Conservation (phyloP, 345 rosid species). For the Eucalyptus paniculata region DNA sequence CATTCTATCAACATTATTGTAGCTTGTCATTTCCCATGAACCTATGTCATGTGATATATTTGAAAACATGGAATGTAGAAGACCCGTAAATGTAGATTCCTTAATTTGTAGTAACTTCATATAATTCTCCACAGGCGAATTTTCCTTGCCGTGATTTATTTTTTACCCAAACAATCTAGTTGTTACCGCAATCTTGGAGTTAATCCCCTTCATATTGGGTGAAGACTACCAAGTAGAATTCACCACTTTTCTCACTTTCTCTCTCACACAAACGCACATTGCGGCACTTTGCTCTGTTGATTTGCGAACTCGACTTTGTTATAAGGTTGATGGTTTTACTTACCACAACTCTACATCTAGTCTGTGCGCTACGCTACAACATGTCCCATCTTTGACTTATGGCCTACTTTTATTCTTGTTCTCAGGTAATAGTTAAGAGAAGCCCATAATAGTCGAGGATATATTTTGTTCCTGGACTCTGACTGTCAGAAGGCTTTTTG, state of each 20-base stretch:
- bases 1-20: neutral
- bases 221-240: neutral
- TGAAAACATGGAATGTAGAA: neutral
- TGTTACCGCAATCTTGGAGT: neutral
- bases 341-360: neutral
- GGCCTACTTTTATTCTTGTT: neutral
- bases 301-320: neutral
- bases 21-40: neutral
- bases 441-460: neutral
- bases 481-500: neutral
- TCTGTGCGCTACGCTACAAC: neutral
- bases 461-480: neutral
- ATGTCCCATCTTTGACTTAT: neutral
- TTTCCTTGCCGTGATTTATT: neutral
- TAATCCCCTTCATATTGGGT: neutral
- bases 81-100: neutral
- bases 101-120: neutral
- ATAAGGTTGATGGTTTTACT: neutral
- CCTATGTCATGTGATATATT: neutral
- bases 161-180: neutral
- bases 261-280: neutral
- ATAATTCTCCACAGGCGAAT: neutral
- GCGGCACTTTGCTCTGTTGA: neutral
- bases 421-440: neutral
- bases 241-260: neutral